Conservation (phyloP, 176 grass and related monocot species). For the Saccharum spontaneum region DNA sequence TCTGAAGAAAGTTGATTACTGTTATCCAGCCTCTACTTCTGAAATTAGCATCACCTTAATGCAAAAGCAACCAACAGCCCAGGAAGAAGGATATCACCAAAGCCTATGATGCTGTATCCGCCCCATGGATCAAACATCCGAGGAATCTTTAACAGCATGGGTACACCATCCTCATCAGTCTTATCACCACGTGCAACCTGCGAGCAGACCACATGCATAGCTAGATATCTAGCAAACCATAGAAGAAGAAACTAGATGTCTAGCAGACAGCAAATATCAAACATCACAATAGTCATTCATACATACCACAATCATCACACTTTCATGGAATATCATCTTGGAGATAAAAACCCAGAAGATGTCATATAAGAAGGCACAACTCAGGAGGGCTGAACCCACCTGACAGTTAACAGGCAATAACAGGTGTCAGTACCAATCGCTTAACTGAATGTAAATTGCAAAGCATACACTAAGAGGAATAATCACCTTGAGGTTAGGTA, state of each 20-base stretch:
- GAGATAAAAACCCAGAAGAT: constrained; percentile 99
- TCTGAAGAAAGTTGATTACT: not conserved
- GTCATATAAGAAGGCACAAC: constrained; percentile 94
- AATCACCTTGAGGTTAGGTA: constrained; percentile 97
- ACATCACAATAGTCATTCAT: not conserved
- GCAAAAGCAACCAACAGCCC: constrained; percentile 93
- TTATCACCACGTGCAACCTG: constrained; percentile 97
- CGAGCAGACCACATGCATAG: not conserved
- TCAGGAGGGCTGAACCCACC: constrained; percentile 85
- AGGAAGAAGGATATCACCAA: constrained; percentile 98
- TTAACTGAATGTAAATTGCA: not conserved
- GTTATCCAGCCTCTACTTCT: not conserved
- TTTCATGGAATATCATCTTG: constrained; percentile 94
- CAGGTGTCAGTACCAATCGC: constrained; percentile 7
- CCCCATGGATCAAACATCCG: constrained; percentile 99
- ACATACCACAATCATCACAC: constrained; percentile 99
- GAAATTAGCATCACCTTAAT: constrained; percentile 56
- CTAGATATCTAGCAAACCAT: constrained; percentile 1
- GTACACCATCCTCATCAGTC: constrained; percentile 94
- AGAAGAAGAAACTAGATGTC: constrained; percentile 16
- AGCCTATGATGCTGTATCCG: constrained; percentile 96
- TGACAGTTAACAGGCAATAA: constrained; percentile 40
- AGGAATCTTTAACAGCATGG: constrained; percentile 96
- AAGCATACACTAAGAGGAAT: constrained; percentile 13
- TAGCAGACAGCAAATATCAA: not conserved